A percentile compares a stretch with the other conserved stretches of the same genome.
Evolutionary conservation across 2,329 filamentous ascomycete species (phyloP).

Genomic region (Clarireedia sp.): DNA sequence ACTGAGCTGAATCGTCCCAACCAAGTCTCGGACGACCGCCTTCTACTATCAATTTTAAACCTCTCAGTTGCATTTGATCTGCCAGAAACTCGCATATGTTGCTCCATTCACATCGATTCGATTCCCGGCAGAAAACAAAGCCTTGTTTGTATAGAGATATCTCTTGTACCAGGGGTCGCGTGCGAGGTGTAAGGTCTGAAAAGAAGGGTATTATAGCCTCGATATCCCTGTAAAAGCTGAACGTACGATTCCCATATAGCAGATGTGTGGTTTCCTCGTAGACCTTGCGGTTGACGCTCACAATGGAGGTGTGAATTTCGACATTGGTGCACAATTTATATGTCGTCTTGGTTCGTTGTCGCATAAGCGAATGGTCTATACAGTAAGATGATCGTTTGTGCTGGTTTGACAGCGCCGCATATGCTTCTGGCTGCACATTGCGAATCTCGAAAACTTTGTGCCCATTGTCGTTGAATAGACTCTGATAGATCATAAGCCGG

Average conservation of each 20-base stretch:
- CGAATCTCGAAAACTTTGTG: slow-evolving; percentile 34
- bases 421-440: slow-evolving; percentile 27
- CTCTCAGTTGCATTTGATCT: slow-evolving; percentile 33
- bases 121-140: slow-evolving; percentile 44
- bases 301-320: slow-evolving; percentile 36
- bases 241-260: slow-evolving; percentile 48
- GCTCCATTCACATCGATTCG: slow-evolving; percentile 47
- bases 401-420: slow-evolving; percentile 13
- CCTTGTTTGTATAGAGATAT: slow-evolving; percentile 49
- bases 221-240: slow-evolving; percentile 52
- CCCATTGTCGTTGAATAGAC: slow-evolving; percentile 35
- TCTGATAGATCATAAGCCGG: slow-evolving; percentile 27
- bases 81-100: slow-evolving; percentile 43
- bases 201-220: slow-evolving; percentile 55
- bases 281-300: slow-evolving; percentile 40
- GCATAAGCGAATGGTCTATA: slow-evolving; percentile 32
- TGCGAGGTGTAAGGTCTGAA: slow-evolving; percentile 43
- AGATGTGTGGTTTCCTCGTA: slow-evolving; percentile 48
- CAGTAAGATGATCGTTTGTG: slow-evolving; percentile 34
- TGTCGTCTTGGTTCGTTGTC: slow-evolving; percentile 43
- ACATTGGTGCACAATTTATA: slow-evolving; percentile 42
- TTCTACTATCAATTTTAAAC: slow-evolving; percentile 44
- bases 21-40: slow-evolving; percentile 41
- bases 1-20: slow-evolving; percentile 42
- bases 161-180: slow-evolving; percentile 39